Evolutionary conservation across 106 monocot species (phyloP).

Genomic region (Acorus gramineus): DNA sequence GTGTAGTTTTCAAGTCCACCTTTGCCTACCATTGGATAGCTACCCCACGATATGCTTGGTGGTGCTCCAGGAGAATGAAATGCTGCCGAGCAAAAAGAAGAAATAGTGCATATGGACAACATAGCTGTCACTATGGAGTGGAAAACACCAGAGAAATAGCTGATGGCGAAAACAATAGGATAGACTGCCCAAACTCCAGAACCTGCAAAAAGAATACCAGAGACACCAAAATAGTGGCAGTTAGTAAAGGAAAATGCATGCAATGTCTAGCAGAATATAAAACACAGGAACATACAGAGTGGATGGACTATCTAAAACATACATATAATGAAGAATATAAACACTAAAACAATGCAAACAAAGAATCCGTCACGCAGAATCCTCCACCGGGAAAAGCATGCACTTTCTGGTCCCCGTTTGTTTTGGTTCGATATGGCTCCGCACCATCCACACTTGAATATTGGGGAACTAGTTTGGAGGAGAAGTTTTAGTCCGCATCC

Average conservation of each 20-base stretch:
- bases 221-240: not conserved
- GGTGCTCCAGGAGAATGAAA: constrained; percentile 58
- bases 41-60: constrained; percentile 52
- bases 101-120: constrained; percentile 54
- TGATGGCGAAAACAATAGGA: constrained; percentile 66
- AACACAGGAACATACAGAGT: not conserved
- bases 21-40: constrained; percentile 58
- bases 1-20: constrained; percentile 65
- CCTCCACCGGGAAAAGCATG: constrained; percentile 76
- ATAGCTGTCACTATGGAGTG: constrained; percentile 46
- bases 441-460: constrained; percentile 96
- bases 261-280: not conserved
- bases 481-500: constrained; percentile 76
- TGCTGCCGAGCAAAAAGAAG: constrained; percentile 54
- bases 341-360: constrained; percentile 53
- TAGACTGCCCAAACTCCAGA: constrained; percentile 79
- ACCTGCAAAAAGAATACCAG: constrained; percentile 36
- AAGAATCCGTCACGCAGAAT: constrained; percentile 45
- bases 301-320: constrained; percentile 10
- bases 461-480: constrained; percentile 48
- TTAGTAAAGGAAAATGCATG: not conserved
- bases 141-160: constrained; percentile 58
- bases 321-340: constrained; percentile 84
- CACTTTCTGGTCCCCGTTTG: constrained; percentile 48
- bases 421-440: constrained; percentile 69